Evolutionary conservation across 345 rosid genomes (phyloP).

Genomic region (Gynandropsis gynandra): DNA sequence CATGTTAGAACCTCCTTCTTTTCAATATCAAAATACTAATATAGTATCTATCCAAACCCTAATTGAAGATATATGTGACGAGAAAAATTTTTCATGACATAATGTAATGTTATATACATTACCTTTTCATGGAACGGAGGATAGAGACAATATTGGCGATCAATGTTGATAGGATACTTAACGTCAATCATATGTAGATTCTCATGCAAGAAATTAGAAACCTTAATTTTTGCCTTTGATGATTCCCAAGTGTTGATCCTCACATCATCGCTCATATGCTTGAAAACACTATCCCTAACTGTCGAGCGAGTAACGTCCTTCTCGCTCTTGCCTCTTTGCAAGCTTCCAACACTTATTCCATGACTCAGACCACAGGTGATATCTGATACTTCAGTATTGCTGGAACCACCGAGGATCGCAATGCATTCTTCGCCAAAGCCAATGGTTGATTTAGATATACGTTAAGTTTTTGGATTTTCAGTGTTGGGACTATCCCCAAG

Average conservation of each 20-base stretch:
- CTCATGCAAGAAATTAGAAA: slow-evolving; percentile 3
- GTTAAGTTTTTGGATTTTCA: slow-evolving; percentile 38
- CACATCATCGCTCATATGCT: slow-evolving; percentile 7
- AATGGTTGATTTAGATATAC: slow-evolving; percentile 30
- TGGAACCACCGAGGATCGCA: slow-evolving; percentile 43
- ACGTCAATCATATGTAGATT: slow-evolving; percentile 19
- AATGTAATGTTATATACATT: no score
- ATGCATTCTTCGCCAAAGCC: slow-evolving; percentile 60
- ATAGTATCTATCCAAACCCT: no score
- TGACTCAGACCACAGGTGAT: slow-evolving; percentile 68
- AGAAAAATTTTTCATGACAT: no score
- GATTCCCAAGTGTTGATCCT: slow-evolving; percentile 24
- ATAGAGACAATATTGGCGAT: slow-evolving; percentile 21
- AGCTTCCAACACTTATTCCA: slow-evolving; percentile 40
- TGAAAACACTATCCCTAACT: slow-evolving; percentile 8
- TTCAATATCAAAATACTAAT: no score
- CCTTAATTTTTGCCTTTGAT: not conserved
- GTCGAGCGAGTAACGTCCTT: not conserved
- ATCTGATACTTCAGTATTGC: slow-evolving; percentile 29
- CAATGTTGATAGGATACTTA: slow-evolving; percentile 10
- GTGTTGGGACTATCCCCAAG: slow-evolving; percentile 24
- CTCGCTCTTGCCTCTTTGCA: slow-evolving; percentile 6
- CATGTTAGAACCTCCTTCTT: no score
- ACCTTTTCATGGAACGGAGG: not conserved
- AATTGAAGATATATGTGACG: no score